Base-by-base conservation (phyloP, 2,329 filamentous ascomycete genomes). In the Alternaria arbusti region DNA sequence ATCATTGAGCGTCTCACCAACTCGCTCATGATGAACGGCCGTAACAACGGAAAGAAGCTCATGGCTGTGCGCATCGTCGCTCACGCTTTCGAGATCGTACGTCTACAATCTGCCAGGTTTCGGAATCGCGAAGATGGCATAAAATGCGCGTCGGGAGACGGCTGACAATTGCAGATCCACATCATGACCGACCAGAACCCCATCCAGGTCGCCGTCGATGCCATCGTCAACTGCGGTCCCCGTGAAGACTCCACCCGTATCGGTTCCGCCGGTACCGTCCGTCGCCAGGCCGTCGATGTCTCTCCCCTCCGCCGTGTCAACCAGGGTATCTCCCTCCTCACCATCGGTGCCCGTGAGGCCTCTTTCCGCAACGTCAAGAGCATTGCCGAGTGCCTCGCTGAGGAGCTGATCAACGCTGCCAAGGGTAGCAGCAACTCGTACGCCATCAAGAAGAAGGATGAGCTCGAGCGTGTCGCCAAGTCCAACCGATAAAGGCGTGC, bases 361-460 rank as follows among this genome's bases (percentile, higher is more conserved):
- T 90, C 95, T 80, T 99, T 99, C 95, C 92, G 96, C 86, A 99
- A 99, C 90, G 91, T 99, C 90, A 99, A 99, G 94, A 94, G 91
- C 82, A 96, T 99, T 84, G 94, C 96, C 81, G 96, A 99, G 90
- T 98, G 96, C 89, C 88, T 99, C 81, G 96, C 96, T 83, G 96
- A 99, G 88, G 96, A 99, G 91, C 90, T 99, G 84, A 98, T 99
- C 91, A 99, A 99, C 90, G 96, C 96, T 84, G 96, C 96, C 85
- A 99, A 99, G 93, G 96, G 96, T 82, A 96, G 92, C 91, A 96
- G 92, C 88, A 99, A 99, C 94, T 97, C 94, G 78, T 99, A 98
- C 85, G 96, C 96, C 82, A 99, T 99, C 91, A 99, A 99, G 94
- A 99, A 99, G 94, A 99, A 99, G 95, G 96, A 99, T 86, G 96